phyloP scores from a whole-genome alignment of 306 rosid genomes.

The Carpinus viminea region DNA sequence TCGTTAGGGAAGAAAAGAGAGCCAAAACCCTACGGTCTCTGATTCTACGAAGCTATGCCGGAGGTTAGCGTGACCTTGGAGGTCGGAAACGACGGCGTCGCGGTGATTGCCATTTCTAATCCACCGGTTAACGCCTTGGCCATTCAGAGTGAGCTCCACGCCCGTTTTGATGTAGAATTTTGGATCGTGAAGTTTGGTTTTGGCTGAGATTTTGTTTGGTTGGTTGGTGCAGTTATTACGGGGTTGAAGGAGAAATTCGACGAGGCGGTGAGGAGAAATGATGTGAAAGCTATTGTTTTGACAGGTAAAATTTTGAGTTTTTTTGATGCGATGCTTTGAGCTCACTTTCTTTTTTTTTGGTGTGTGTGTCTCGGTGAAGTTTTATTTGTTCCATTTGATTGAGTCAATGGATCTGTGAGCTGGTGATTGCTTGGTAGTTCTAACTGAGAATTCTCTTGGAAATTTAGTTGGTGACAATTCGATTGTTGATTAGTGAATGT shows the following conservation, averaged over 20 bases:
- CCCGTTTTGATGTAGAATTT: neutral
- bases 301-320: slow-evolving; percentile 53
- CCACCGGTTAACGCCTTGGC: slow-evolving; percentile 97
- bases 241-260: slow-evolving; percentile 70
- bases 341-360: neutral
- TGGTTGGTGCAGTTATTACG: slow-evolving; percentile 48
- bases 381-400: slow-evolving; percentile 13
- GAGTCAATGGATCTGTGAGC: neutral
- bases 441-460: neutral
- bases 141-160: slow-evolving; percentile 46
- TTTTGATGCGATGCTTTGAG: neutral
- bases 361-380: neutral
- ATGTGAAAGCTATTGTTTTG: slow-evolving; percentile 85
- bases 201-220: slow-evolving; percentile 1
- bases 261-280: slow-evolving; percentile 76
- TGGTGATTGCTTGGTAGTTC: neutral
- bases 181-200: neutral
- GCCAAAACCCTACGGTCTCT: neutral
- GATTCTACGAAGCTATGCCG: slow-evolving; percentile 48
- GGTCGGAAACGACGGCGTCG: slow-evolving; percentile 91
- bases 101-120: slow-evolving; percentile 72
- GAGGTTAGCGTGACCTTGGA: slow-evolving; percentile 66
- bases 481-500: neutral
- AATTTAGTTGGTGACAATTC: neutral
- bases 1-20: neutral